A percentile compares a stretch with the other conserved stretches of the same genome.
These are phyloP conservation scores for Populus simonii DNA, from an alignment of 345 rosid species.

Conservation along the genomic window DNA sequence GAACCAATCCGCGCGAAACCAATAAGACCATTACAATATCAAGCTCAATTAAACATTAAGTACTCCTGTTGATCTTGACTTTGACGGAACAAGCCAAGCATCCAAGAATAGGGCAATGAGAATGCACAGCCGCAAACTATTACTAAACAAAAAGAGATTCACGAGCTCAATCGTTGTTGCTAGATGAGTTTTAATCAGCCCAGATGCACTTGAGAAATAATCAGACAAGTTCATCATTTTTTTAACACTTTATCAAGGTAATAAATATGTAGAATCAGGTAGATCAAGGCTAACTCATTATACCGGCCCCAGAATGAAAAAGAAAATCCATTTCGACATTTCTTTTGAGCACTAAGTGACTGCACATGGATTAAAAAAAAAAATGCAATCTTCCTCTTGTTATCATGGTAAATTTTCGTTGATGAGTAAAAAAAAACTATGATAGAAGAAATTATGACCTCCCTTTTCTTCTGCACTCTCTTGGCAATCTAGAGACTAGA, in stretches of 20 bases:
- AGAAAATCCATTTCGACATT: not conserved
- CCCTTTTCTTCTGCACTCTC: not conserved
- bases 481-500: not conserved
- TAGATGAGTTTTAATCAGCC: not conserved
- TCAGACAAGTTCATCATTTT: not conserved
- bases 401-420: not conserved
- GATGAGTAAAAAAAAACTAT: not conserved
- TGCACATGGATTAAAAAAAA: not conserved
- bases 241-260: not conserved
- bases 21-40: not conserved
- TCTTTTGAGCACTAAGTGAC: not conserved
- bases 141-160: not conserved
- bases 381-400: not conserved
- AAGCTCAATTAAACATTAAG: not conserved
- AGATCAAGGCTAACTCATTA: not conserved
- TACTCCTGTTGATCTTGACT: no score
- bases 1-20: not conserved
- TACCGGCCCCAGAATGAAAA: not conserved
- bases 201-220: not conserved
- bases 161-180: not conserved
- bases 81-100: no score
- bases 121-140: not conserved
- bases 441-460: not conserved
- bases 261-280: not conserved
- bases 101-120: not conserved